phyloP scores from a whole-genome alignment of 257 asterid genomes.

The Petunia secreta region DNA sequence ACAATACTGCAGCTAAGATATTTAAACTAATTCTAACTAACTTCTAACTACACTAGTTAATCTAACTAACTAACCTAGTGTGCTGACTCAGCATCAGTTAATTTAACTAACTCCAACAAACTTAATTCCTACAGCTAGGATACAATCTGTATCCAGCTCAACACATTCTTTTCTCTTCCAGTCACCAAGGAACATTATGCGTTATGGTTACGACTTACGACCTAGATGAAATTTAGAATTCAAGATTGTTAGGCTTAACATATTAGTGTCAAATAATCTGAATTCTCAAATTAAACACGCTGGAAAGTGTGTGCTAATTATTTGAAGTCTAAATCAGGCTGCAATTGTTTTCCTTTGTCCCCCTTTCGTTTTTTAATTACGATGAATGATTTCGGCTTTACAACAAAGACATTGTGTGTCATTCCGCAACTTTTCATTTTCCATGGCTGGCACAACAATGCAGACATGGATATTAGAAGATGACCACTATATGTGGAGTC shows the following conservation, averaged over 20 bases:
- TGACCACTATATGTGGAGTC: not conserved
- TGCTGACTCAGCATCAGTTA: too few relatives aligned
- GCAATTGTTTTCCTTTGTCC: too few relatives aligned
- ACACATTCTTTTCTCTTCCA: not conserved
- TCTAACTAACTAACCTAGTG: too few relatives aligned
- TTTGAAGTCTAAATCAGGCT: too few relatives aligned
- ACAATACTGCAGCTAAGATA: too few relatives aligned
- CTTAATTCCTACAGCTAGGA: too few relatives aligned
- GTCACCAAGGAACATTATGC: not conserved
- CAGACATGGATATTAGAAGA: not conserved
- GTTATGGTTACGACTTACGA: not conserved
- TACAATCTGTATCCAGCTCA: too few relatives aligned
- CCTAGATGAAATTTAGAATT: not conserved
- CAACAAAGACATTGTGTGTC: not conserved
- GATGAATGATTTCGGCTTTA: too few relatives aligned
- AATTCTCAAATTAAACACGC: not conserved
- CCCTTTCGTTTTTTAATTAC: too few relatives aligned
- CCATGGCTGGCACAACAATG: not conserved
- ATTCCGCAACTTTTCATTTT: not conserved
- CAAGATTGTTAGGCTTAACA: not conserved
- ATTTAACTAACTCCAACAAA: too few relatives aligned
- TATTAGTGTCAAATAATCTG: not conserved
- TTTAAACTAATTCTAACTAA: too few relatives aligned
- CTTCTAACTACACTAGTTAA: too few relatives aligned
- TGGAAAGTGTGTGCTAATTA: not conserved